Percentiles rank a stretch among this genome's conserved stretches.
These are phyloP conservation scores for Euphorbia tirucalli DNA, from an alignment of 345 rosid genomes.

Conservation along the genomic window DNA sequence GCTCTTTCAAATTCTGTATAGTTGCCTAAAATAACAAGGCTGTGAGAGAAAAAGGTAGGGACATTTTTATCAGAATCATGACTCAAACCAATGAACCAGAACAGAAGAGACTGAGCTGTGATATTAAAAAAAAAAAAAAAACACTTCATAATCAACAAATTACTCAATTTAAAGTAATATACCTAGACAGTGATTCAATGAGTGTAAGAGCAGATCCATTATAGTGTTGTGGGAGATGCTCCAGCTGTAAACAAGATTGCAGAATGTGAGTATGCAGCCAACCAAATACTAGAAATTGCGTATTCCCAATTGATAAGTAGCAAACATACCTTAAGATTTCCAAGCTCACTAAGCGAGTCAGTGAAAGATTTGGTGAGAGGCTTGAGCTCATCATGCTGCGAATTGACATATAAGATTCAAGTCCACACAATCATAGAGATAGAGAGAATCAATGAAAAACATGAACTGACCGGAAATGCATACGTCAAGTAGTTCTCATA, in stretches of 20 bases:
- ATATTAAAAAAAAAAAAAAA: no score
- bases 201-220: constrained; percentile 89
- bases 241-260: constrained; percentile 58
- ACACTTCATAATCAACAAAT: not conserved
- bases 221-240: constrained; percentile 78
- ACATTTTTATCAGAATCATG: constrained; percentile 7
- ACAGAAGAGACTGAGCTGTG: no score
- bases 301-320: not conserved
- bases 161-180: constrained; percentile 12
- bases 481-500: constrained; percentile 83
- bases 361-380: constrained; percentile 84
- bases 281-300: not conserved
- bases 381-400: constrained; percentile 93
- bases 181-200: constrained; percentile 92
- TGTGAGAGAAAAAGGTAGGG: constrained; percentile 29
- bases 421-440: not conserved
- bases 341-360: constrained; percentile 92
- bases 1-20: constrained; percentile 80
- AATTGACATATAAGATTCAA: constrained; percentile 12
- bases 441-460: constrained; percentile 1
- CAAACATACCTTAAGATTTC: constrained; percentile 71
- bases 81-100: not conserved
- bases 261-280: constrained; percentile 13
- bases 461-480: constrained; percentile 80
- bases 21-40: constrained; percentile 91